A percentile compares a stretch with the other conserved stretches of the same genome.
phyloP scores from a whole-genome alignment of 2,329 filamentous ascomycete species.

The Chaetomium globosum region DNA sequence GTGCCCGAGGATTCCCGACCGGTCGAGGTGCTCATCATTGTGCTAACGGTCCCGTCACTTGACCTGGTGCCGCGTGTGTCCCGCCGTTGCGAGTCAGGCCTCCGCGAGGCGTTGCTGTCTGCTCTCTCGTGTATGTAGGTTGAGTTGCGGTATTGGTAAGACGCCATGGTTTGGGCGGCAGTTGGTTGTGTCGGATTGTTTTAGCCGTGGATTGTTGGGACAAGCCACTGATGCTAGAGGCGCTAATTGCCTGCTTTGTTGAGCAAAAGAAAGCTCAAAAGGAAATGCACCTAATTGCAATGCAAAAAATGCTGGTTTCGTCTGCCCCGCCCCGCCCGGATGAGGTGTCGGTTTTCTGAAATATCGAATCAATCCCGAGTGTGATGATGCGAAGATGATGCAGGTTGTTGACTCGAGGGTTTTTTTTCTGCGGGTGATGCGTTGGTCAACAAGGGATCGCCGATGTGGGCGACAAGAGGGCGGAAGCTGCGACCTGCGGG shows the following conservation, averaged over 20 bases:
- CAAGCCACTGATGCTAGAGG: constrained; percentile 21
- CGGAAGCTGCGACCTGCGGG: constrained; percentile 24
- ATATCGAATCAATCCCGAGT: constrained; percentile 18
- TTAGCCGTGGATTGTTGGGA: constrained; percentile 15
- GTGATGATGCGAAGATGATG: constrained; percentile 19
- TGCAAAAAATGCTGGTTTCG: constrained; percentile 10
- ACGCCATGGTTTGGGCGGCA: constrained; percentile 48
- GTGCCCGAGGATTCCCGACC: constrained; percentile 79
- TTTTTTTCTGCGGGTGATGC: constrained; percentile 16
- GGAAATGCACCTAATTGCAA: background rate
- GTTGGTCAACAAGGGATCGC: constrained; percentile 16
- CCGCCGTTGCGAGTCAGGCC: constrained; percentile 46
- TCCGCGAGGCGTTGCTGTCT: constrained; percentile 46
- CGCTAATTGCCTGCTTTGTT: constrained; percentile 14
- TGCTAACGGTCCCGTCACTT: constrained; percentile 89
- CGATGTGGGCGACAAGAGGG: constrained; percentile 18
- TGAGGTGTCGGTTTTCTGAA: constrained; percentile 18
- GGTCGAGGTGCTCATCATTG: constrained; percentile 70
- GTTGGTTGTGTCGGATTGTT: constrained; percentile 15
- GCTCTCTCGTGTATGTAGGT: constrained; percentile 53
- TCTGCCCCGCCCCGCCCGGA: constrained; percentile 26
- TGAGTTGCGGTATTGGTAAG: constrained; percentile 58
- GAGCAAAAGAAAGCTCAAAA: constrained; percentile 14
- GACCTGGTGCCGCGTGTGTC: constrained; percentile 63
- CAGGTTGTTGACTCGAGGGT: constrained; percentile 21